Evolutionary conservation across 768 basidiomycete species (phyloP), one percentile per base, ranked within the genome.

Genomic region (Naganishia friedmannii): DNA sequence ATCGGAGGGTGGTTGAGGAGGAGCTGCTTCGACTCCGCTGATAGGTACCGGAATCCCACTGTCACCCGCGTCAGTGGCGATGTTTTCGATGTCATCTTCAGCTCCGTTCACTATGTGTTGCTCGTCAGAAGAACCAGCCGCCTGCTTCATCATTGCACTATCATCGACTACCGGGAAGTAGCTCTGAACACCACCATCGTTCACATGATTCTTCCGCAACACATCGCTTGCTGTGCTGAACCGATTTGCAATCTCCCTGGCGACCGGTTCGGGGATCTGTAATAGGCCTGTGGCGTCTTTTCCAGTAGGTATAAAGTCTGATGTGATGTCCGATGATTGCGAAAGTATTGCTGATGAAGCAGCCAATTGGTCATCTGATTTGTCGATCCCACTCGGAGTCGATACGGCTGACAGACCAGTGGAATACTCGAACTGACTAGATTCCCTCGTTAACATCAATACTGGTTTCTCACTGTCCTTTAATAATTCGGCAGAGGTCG

Each of bases 151-250:
- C 23, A 7, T 5, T 3, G 60, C 19, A 15, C 39, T 29, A 13
- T 63, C 23, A 10, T 45, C 60, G 26, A 63, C 42, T 1, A 63
- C 60, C 23, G 60, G 60, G n/a, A 63, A 63, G 42, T 63, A 63
- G 26, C 60, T 63, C 28, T 63, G 60, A 13, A 45, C 60, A 2
- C 60, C 60, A 3, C 28, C 60, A 42, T 63, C 60, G 23, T 63
- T 34, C 23, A 63, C 60, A 17, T 63, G 26, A 28, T 63, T 37
- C 21, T 63, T 63, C 21, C 60, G 60, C 39, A 63, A 26, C 15
- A 63, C 29, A 46, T 63, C 60, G 15, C 37, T n/a, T 15, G 60
- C 32, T 23, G 60, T 63, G 42, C 60, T 63, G 39, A 63, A 63
- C 15, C 60, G 37, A 21, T 63, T 63, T 4, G 60, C 60, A 1